Percentiles rank a stretch among this genome's conserved stretches.
phyloP scores from a whole-genome alignment of 306 rosid species.

The Delonix regia region DNA sequence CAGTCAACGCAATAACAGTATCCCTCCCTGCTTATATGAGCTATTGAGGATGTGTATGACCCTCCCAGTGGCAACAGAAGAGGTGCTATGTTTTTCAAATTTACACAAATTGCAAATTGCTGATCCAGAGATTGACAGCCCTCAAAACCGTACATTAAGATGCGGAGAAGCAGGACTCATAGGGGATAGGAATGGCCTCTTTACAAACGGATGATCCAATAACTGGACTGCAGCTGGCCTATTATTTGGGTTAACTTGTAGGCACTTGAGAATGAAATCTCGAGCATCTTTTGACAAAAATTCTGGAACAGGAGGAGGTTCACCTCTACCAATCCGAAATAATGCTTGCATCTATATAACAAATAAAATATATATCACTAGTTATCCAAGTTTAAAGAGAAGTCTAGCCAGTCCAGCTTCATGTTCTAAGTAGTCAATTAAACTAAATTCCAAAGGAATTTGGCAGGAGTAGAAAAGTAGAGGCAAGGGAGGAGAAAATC shows the following conservation, averaged over 20 bases:
- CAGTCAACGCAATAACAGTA: not conserved
- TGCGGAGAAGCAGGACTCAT: constrained; percentile 45
- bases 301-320: constrained; percentile 51
- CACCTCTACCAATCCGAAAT: constrained; percentile 46
- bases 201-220: constrained; percentile 55
- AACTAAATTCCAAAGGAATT: not conserved
- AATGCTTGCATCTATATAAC: constrained; percentile 43
- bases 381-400: not conserved
- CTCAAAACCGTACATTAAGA: constrained; percentile 28
- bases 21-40: not conserved
- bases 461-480: not conserved
- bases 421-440: not conserved
- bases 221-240: constrained; percentile 50
- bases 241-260: constrained; percentile 49
- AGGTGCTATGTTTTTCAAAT: not conserved
- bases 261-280: constrained; percentile 51
- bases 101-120: constrained; percentile 6
- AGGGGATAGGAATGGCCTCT: constrained; percentile 47
- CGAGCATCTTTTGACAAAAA: constrained; percentile 48
- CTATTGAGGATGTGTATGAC: not conserved
- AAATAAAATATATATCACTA: not conserved
- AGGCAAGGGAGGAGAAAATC: not conserved
- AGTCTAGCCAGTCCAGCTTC: not conserved
- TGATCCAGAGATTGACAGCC: not conserved
- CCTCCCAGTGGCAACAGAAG: not conserved